These are phyloP conservation scores for Favolaschia claudopus DNA, from an alignment of 768 basidiomycete genomes.

Conservation along the genomic window DNA sequence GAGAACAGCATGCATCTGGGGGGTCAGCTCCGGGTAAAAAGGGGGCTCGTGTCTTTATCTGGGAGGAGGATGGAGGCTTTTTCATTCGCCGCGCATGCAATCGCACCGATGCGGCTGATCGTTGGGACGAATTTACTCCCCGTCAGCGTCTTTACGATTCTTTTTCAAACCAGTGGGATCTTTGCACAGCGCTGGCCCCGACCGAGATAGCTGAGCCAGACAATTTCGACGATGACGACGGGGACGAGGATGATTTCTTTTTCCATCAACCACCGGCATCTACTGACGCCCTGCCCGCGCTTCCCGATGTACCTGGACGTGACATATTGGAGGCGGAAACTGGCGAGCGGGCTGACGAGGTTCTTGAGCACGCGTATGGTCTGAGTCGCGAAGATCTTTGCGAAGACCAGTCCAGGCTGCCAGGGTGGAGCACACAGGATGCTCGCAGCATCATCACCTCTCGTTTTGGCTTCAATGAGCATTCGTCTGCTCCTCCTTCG, in stretches of 20 bases:
- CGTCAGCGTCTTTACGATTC: slow-evolving; percentile 19
- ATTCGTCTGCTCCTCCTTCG: background rate
- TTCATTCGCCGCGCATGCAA: slow-evolving; percentile 14
- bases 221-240: background rate
- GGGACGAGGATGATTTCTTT: slow-evolving; percentile 8
- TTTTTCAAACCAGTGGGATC: slow-evolving; percentile 24
- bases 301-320: slow-evolving; percentile 19
- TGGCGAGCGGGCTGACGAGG: slow-evolving; percentile 9
- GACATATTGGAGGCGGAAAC: slow-evolving; percentile 12
- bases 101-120: slow-evolving; percentile 5
- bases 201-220: slow-evolving; percentile 11
- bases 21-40: slow-evolving; percentile 18
- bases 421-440: slow-evolving; percentile 6
- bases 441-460: background rate
- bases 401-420: slow-evolving; percentile 4
- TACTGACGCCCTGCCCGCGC: slow-evolving; percentile 1
- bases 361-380: slow-evolving; percentile 12
- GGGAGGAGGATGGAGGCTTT: slow-evolving; percentile 23
- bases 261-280: background rate
- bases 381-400: background rate
- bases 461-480: slow-evolving; percentile 12
- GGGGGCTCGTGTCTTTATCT: slow-evolving; percentile 19
- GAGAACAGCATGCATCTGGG: slow-evolving; percentile 7
- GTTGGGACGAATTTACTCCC: slow-evolving; percentile 22
- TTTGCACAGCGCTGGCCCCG: slow-evolving; percentile 16